These are phyloP conservation scores for Leccinum griseonigrum DNA, from an alignment of 1,284 basidiomycete species.

Conservation along the genomic window DNA sequence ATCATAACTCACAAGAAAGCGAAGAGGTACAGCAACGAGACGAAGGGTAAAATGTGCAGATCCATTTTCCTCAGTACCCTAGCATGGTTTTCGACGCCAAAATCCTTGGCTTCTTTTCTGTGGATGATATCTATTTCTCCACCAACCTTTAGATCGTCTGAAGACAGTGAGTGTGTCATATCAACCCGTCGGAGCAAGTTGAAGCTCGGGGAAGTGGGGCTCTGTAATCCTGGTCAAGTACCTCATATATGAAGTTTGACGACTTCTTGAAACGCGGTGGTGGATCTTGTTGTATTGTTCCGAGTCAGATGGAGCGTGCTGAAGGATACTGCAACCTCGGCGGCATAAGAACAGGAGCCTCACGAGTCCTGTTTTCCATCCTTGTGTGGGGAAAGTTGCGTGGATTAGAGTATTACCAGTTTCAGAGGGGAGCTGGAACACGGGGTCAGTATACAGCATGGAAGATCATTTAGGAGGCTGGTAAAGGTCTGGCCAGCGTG, in stretches of 20 bases:
- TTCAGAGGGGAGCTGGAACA: not conserved
- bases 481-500: not conserved
- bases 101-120: not conserved
- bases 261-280: slow-evolving; percentile 8
- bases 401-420: not conserved
- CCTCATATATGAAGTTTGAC: slow-evolving; percentile 5
- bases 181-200: not conserved
- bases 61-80: not conserved
- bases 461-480: not conserved
- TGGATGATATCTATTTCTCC: not conserved
- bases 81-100: not conserved
- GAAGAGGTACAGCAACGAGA: not conserved
- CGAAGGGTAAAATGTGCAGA: not conserved
- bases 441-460: not conserved
- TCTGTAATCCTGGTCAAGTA: not conserved
- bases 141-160: slow-evolving; percentile 1
- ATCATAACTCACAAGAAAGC: not conserved
- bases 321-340: not conserved
- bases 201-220: not conserved
- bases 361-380: not conserved
- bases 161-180: slow-evolving; percentile 3
- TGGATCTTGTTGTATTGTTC: not conserved
- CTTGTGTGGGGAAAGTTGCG: not conserved
- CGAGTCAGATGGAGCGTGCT: not conserved
- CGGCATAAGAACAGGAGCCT: not conserved